Percentiles rank a stretch among this genome's conserved stretches.
Conservation (phyloP, 192 early-diverging fungal genomes). For the Phycomyces blakesleeanus region DNA sequence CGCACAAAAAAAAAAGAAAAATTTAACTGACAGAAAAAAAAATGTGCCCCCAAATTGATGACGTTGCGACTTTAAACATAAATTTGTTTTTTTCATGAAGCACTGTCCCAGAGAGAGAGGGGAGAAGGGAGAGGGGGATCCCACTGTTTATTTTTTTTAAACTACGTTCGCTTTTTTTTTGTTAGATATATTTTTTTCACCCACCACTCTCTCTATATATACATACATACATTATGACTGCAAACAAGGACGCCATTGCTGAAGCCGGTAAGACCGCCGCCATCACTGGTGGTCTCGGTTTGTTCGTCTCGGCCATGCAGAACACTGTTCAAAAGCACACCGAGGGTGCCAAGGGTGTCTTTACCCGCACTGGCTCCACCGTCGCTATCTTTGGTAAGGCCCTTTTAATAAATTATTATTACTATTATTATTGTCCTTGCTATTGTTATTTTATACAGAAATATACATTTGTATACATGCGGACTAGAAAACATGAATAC, state of each 20-base stretch:
- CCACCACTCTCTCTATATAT: neutral
- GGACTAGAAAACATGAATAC: no score
- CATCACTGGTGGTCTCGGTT: slow-evolving; percentile 59
- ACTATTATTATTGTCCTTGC: no score
- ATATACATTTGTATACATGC: no score
- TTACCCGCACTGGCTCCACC: slow-evolving; percentile 61
- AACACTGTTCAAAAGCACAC: slow-evolving; percentile 55
- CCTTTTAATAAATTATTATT: no score
- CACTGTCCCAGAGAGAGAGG: neutral
- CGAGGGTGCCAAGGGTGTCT: slow-evolving; percentile 48
- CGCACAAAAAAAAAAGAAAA: neutral
- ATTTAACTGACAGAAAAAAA: neutral
- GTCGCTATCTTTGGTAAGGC: slow-evolving; percentile 67
- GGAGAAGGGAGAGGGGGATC: neutral
- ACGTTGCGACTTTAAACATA: neutral
- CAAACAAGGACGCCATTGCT: slow-evolving; percentile 40
- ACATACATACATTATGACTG: slow-evolving; percentile 30
- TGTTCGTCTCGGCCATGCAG: slow-evolving; percentile 66
- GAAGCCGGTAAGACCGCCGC: slow-evolving; percentile 44
- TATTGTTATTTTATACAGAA: no score
- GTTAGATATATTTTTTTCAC: neutral
- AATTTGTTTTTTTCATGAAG: neutral
- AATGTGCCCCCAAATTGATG: neutral
- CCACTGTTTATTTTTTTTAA: slow-evolving; percentile 6
- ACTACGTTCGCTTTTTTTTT: slow-evolving; percentile 2